Evolutionary conservation across 2,329 filamentous ascomycete genomes (phyloP), one percentile per base, ranked within the genome.

Genomic region (Neofusicoccum laricinum): DNA sequence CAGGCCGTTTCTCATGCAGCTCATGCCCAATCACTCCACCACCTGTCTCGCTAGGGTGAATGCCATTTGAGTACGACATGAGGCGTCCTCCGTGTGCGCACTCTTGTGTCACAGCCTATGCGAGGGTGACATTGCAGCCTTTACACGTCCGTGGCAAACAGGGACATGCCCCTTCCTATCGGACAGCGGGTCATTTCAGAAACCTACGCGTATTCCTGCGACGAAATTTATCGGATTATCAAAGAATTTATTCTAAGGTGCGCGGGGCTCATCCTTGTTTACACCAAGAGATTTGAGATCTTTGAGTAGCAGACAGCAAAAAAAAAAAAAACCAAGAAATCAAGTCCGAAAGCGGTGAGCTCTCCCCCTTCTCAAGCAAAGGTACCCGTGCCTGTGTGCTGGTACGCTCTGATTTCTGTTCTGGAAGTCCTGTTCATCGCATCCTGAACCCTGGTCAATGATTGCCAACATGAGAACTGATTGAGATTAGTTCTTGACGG

Each of bases 11-110:
- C 8, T 46, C 25, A 38, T 34, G 55, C 41, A 59, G 38, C 41
- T n/a, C 55, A 46, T 34, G 30, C 40, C 55, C 55, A 59, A 59
- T 46, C 55, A 59, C n/a, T n/a, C 21, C 25, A 15, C 30, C 17
- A 30, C 38, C 32, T 10, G 25, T n/a, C 25, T 58, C 53, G 40
- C 53, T 58, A 58, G 55, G 53, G 17, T 58, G 38, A 57, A 57
- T 57, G 21, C 25, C 53, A 10, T 10, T n/a, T 2, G 21, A 43
- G 36, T 12, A 57, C 51, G 7, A 30, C 53, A 10, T 57, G 6
- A 57, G 53, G 38, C 55, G n/a, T 58, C 15, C 40, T 34, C 40
- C 46, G 40, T 15, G 19, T 46, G 30, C 49, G 30, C 2, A 49
- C 21, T 49, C 49, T 36, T 41, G 55, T 59, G 55, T 19, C 43